These are phyloP conservation scores for Colletotrichum abscissum DNA, from an alignment of 2,329 filamentous ascomycete species.

Conservation along the genomic window DNA sequence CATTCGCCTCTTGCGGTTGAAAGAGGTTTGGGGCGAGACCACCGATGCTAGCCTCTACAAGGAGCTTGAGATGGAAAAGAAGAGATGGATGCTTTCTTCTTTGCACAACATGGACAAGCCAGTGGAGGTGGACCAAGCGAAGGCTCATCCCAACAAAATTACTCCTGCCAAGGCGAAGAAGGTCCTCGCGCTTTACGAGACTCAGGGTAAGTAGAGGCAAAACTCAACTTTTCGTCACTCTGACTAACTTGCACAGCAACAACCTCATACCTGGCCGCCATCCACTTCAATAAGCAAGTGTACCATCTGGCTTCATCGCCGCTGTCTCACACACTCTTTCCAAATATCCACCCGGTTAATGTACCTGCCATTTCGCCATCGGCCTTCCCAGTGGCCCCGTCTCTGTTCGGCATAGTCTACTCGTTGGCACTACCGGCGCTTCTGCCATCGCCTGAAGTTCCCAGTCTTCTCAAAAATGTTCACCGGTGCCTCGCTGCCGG, in stretches of 20 bases:
- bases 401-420: constrained; percentile 61
- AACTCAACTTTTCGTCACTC: constrained; percentile 26
- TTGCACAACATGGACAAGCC: constrained; percentile 59
- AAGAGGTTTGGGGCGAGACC: constrained; percentile 59
- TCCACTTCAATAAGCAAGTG: constrained; percentile 53
- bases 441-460: constrained; percentile 67
- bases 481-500: constrained; percentile 65
- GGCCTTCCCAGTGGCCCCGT: constrained; percentile 50
- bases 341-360: constrained; percentile 53
- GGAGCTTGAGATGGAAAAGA: constrained; percentile 65
- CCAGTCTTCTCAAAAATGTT: constrained; percentile 65
- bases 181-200: constrained; percentile 63
- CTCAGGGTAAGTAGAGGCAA: constrained; percentile 53
- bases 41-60: constrained; percentile 60
- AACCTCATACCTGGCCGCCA: constrained; percentile 59
- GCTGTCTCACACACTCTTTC: constrained; percentile 49
- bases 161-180: constrained; percentile 42
- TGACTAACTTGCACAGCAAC: constrained; percentile 51
- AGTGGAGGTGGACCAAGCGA: constrained; percentile 34
- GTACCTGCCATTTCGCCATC: constrained; percentile 51
- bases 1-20: constrained; percentile 65
- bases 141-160: constrained; percentile 28
- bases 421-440: constrained; percentile 67
- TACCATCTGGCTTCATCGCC: constrained; percentile 59
- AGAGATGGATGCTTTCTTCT: constrained; percentile 71